These are phyloP conservation scores for Maudiozyma bulderi DNA, from an alignment of 805 yeast genomes.

Conservation along the genomic window DNA sequence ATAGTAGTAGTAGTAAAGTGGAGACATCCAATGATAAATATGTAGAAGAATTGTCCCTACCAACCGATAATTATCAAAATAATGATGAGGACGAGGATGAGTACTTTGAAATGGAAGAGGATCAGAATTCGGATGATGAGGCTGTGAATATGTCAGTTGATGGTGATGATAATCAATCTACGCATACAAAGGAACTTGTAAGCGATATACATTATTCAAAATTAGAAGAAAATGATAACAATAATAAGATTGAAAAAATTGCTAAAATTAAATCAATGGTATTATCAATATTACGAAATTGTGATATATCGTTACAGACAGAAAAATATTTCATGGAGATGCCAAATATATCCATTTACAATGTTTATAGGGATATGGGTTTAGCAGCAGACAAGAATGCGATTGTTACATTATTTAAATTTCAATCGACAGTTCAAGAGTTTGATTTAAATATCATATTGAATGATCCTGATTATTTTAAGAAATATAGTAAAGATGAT, in stretches of 20 bases:
- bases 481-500: background rate
- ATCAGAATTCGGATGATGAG: too few relatives aligned
- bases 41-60: conserved; percentile 10
- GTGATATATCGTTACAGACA: conserved; percentile 1
- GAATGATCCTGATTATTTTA: background rate
- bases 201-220: background rate
- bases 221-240: background rate
- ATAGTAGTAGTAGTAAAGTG: background rate
- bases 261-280: background rate
- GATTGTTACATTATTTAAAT: background rate
- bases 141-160: background rate
- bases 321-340: background rate
- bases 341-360: background rate
- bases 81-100: conserved; percentile 5
- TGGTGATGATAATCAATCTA: background rate
- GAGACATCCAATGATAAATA: conserved; percentile 9
- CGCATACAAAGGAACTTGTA: background rate
- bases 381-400: background rate
- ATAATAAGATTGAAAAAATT: conserved; percentile 1
- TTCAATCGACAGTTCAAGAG: background rate
- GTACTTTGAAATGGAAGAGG: background rate
- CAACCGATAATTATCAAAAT: conserved; percentile 6
- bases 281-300: background rate
- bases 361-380: background rate
- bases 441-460: background rate